phyloP scores from a whole-genome alignment of 1,139 yeast species.

The Geotrichum phurueaensis region DNA sequence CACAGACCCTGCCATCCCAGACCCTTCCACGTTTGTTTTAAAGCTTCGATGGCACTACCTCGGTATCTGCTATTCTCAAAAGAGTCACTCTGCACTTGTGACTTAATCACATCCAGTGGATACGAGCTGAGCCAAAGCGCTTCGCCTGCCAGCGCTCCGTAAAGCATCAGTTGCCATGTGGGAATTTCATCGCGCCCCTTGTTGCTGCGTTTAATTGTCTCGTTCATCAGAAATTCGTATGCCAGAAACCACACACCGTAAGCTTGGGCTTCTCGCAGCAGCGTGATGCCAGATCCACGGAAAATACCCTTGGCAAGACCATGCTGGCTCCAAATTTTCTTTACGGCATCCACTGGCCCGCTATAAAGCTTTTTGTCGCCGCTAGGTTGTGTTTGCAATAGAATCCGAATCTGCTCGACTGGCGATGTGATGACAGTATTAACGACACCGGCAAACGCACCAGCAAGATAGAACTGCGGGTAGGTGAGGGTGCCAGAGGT shows the following conservation, averaged over 20 bases:
- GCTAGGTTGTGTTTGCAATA: constrained; percentile 81
- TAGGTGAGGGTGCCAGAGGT: constrained; percentile 41
- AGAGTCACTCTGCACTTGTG: constrained; percentile 61
- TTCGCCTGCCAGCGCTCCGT: constrained; percentile 70
- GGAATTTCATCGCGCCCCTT: constrained; percentile 47
- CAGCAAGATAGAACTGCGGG: constrained; percentile 70
- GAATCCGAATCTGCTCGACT: constrained; percentile 85
- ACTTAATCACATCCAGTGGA: constrained; percentile 66
- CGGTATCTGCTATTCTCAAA: constrained; percentile 46
- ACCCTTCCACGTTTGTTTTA: constrained; percentile 41
- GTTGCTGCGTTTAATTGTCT: constrained; percentile 16
- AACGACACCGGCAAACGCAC: constrained; percentile 84
- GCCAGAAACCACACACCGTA: constrained; percentile 79
- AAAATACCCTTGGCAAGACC: constrained; percentile 53
- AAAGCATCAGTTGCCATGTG: constrained; percentile 53
- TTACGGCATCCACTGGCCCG: constrained; percentile 79
- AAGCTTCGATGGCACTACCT: constrained; percentile 46
- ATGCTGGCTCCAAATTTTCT: constrained; percentile 41
- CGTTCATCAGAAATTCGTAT: constrained; percentile 54
- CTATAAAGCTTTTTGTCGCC: constrained; percentile 43
- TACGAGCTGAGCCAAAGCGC: constrained; percentile 67
- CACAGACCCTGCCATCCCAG: constrained; percentile 59
- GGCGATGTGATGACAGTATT: constrained; percentile 85
- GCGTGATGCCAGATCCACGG: constrained; percentile 56
- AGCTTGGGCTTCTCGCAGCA: constrained; percentile 67